Evolutionary conservation across 2,329 filamentous ascomycete species (phyloP).

Genomic region (Zarea fungicola): DNA sequence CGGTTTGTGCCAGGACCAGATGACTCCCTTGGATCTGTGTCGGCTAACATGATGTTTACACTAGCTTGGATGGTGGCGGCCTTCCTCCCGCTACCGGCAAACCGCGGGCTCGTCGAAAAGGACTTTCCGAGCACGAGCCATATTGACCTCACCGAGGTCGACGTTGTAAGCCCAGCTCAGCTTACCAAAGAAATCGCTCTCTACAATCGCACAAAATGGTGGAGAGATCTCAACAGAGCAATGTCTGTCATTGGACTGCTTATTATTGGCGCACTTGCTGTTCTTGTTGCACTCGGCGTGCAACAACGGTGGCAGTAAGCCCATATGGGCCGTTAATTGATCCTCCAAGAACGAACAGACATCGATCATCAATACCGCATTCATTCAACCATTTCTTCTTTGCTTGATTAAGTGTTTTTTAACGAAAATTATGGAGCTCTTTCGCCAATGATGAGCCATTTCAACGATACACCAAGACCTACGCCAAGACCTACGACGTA

Average conservation of each 20-base stretch:
- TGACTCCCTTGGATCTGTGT: background rate
- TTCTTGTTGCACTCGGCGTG: conserved; percentile 48
- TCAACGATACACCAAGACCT: background rate
- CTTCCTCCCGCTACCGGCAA: conserved; percentile 63
- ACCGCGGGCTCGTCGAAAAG: conserved; percentile 49
- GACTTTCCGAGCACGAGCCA: conserved; percentile 35
- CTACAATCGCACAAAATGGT: conserved; percentile 52
- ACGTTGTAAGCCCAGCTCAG: conserved; percentile 27
- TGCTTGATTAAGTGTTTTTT: background rate
- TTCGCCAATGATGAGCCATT: no score
- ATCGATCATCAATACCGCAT: background rate
- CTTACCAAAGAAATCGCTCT: conserved; percentile 36
- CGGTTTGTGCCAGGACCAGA: conserved; percentile 42
- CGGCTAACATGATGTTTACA: conserved; percentile 15
- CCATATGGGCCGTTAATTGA: background rate
- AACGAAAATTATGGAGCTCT: background rate
- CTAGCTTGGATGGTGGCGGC: conserved; percentile 76
- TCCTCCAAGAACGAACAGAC: background rate
- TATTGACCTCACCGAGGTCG: conserved; percentile 32
- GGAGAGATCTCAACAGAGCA: conserved; percentile 53
- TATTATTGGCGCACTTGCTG: conserved; percentile 46
- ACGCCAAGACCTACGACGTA: background rate
- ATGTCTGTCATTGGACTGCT: conserved; percentile 54
- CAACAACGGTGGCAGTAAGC: conserved; percentile 41
- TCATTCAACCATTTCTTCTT: background rate